phyloP scores from a whole-genome alignment of 2,329 filamentous ascomycete species.

The Ascocoryne sarcoides region DNA sequence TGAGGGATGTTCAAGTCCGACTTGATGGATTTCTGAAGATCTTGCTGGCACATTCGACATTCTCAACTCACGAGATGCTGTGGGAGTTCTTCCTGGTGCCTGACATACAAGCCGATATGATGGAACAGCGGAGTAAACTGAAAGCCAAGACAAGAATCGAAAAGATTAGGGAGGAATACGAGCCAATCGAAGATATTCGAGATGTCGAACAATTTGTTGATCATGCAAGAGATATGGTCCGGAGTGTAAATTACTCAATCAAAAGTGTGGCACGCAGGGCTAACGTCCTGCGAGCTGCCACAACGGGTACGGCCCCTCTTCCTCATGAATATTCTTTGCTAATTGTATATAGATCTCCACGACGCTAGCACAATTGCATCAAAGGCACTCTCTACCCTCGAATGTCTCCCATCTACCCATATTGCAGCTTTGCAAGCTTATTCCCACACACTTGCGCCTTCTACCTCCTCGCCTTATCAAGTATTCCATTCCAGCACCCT shows the following conservation, averaged over 20 bases:
- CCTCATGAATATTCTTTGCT: conserved; percentile 17
- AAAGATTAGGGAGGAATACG: conserved; percentile 79
- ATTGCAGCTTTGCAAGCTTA: conserved; percentile 65
- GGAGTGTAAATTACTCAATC: conserved; percentile 73
- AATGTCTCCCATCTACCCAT: conserved; percentile 61
- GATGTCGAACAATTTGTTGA: conserved; percentile 92
- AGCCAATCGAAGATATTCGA: conserved; percentile 71
- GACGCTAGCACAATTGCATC: conserved; percentile 53
- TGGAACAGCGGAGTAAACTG: conserved; percentile 76
- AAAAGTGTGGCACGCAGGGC: conserved; percentile 73
- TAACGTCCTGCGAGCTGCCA: conserved; percentile 60
- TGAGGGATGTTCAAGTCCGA: conserved; percentile 79
- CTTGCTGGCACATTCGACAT: conserved; percentile 80
- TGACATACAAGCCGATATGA: conserved; percentile 82
- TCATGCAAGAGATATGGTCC: conserved; percentile 82
- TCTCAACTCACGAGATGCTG: conserved; percentile 90
- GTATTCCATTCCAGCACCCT: conserved; percentile 68
- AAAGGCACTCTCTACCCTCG: conserved; percentile 43
- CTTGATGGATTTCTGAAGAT: conserved; percentile 85
- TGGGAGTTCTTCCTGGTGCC: conserved; percentile 99
- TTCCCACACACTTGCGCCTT: conserved; percentile 53
- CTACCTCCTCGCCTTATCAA: conserved; percentile 63
- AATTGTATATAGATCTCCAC: conserved; percentile 50
- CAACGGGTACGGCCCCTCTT: conserved; percentile 40
- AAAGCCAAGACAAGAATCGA: conserved; percentile 80